Percentiles rank a stretch among this genome's conserved stretches.
These are phyloP conservation scores for Penicillium ochrochloron DNA, from an alignment of 495 filamentous ascomycete species.

Conservation along the genomic window DNA sequence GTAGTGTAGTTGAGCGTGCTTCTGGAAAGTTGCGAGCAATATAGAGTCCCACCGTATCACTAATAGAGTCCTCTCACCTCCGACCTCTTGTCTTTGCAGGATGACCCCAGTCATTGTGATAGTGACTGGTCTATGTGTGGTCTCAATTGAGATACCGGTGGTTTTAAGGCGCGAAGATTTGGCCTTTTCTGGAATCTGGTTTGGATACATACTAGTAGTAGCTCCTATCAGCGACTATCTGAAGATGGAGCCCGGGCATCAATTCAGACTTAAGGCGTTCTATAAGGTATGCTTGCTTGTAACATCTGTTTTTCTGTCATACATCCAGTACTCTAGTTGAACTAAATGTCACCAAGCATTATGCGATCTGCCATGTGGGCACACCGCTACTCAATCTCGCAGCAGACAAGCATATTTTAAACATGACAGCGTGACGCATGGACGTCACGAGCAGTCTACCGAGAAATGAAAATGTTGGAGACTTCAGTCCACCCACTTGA, in stretches of 20 bases:
- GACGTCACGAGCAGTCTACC: neutral
- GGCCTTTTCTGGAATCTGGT: neutral
- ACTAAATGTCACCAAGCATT: neutral
- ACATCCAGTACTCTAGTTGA: neutral
- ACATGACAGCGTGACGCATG: neutral
- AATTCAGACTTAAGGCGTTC: neutral
- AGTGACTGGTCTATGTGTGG: neutral
- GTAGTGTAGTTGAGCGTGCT: neutral
- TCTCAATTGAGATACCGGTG: neutral
- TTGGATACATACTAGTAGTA: neutral
- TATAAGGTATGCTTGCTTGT: neutral
- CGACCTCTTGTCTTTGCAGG: neutral
- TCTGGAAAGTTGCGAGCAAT: neutral
- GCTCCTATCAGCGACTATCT: neutral
- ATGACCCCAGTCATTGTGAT: neutral
- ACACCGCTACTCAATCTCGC: neutral
- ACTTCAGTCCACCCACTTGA: neutral
- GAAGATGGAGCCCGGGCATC: no score
- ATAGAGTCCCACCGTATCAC: neutral
- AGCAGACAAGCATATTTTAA: neutral
- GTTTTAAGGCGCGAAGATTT: neutral
- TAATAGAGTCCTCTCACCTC: neutral
- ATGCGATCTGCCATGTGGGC: neutral
- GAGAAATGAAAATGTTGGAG: neutral
- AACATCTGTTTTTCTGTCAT: neutral